Evolutionary conservation across 169 alveolate species (phyloP), one percentile per base, ranked within the genome.

Genomic region (Plasmodium sp.): DNA sequence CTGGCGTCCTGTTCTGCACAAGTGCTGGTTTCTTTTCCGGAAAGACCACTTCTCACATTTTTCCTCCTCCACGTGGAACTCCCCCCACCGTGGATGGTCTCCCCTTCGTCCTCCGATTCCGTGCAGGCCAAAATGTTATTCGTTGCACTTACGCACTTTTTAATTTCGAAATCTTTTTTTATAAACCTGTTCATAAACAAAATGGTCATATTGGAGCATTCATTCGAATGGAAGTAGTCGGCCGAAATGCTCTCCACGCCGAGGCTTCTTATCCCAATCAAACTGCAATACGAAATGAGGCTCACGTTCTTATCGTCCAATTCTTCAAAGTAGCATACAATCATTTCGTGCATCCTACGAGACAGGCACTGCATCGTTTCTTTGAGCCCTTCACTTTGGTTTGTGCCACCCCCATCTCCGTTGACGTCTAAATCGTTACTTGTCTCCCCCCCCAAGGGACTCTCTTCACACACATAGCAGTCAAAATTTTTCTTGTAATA

Each of bases 161-260:
- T 92, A 48, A 92, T 92, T 82, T 81, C 95, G 83, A 92, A 81
- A 82, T 81, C 92, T 31, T 92, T 82, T 72, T 92, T 92, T 77
- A 92, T 77, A 92, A 43, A 92, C 51, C 81, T 75, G 51, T 92
- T 92, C 41, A 92, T 81, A 92, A 81, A 92, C 27, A 92, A 92
- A 71, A 92, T 92, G 4, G 43, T 41, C 95, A 92, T 92, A 51
- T 92, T 92, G 43, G 86, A 67, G 51, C 39, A 92, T 2, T 92
- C 95, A 22, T 67, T 45, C 12, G 54, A 45, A 73, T 92, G 81
- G 39, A 92, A 92, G 75, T 72, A 92, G 36, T 92, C 92, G 9
- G 62, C 34, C 27, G 62, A 67, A 16, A 92, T 82, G 74, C 27
- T 71, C 83, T 92, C 92, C 54, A 84, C 41, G 14, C 56, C 71